These are phyloP conservation scores for Apiotrichum montevideense DNA, from an alignment of 1,284 basidiomycete genomes.

Conservation along the genomic window DNA sequence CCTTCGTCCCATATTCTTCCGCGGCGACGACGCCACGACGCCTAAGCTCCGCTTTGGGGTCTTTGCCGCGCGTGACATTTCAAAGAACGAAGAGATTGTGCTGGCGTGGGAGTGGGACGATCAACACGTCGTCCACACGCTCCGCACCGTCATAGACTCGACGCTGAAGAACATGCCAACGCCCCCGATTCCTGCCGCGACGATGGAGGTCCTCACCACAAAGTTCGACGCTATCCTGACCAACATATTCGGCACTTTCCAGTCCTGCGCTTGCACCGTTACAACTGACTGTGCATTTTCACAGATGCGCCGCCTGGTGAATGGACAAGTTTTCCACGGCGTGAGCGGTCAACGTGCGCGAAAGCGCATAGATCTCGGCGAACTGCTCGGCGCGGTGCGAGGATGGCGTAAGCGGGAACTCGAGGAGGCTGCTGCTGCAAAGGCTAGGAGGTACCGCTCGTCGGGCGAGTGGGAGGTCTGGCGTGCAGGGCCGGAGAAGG, in stretches of 20 bases:
- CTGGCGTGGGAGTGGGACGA: constrained; percentile 98
- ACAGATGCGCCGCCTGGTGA: constrained; percentile 60
- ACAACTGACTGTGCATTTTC: constrained; percentile 61
- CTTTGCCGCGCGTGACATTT: constrained; percentile 72
- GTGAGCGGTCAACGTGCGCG: constrained; percentile 18
- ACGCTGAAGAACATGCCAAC: constrained; percentile 16
- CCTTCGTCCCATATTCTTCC: constrained; percentile 62
- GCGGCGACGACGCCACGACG: constrained; percentile 17
- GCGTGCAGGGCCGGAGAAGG: constrained; percentile 10
- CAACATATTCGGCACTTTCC: constrained; percentile 65
- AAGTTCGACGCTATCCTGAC: constrained; percentile 64
- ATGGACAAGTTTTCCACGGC: constrained; percentile 16
- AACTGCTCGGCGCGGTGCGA: constrained; percentile 59
- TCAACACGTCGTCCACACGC: constrained; percentile 72
- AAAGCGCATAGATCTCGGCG: constrained; percentile 56
- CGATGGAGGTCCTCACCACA: constrained; percentile 49
- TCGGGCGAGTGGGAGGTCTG: constrained; percentile 19
- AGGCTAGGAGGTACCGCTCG: constrained; percentile 14
- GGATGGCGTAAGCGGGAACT: constrained; percentile 54
- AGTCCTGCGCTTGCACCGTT: constrained; percentile 67
- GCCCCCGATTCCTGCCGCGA: constrained; percentile 18
- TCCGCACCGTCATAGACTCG: constrained; percentile 45
- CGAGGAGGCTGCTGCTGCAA: constrained; percentile 32
- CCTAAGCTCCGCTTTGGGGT: constrained; percentile 67
- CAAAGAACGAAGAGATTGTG: constrained; percentile 77